Base-by-base conservation (phyloP, 768 basidiomycete genomes). In the Calvatia gigantea region DNA sequence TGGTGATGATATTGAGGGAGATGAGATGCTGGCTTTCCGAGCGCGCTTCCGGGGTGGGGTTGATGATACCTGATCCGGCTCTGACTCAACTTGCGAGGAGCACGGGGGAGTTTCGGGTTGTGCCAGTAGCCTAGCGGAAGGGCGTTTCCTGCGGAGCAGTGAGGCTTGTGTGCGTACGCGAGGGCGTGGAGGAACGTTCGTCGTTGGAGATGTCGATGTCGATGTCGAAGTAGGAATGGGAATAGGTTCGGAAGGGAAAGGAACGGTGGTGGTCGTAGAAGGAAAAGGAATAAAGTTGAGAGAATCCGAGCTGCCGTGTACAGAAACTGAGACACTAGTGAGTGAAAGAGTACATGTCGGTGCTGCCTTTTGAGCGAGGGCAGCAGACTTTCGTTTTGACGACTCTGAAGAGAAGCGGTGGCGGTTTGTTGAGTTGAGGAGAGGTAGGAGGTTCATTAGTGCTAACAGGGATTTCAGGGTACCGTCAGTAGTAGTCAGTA, bases 341-440 rank as follows among this genome's bases (percentile, higher is more conserved):
- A 56, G 46, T 2, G 54, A 56, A 32, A 56, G 46, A 21, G 54
- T 49, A 32, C 54, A 56, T 1, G 54, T 56, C 6, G 54, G 37
- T 3, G 46, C 54, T n/a, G 54, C 46, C 39, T 56, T 56, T 29
- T 45, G 29, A 29, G 50, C 50, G 4, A 51, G 29, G 1, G 23
- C 50, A 4, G 29, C n/a, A 28, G 25, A 39, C 27, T 51, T 51
- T 27, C 50, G 37, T 51, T 51, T 51, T n/a, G 48, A 47, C 7
- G 19, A 8, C 47, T 29, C 47, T 1, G 31, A 17, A 37, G 25
- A 39, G 25, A 14, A 27, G 9, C 12, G 15, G 37, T 11, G 14
- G 11, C 33, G 31, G 31, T 51, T 51, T 28, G 50, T 51, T 4
- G 37, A 41, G 25, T 39, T 51, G n/a, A 51, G 25, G 12, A 51